phyloP scores from a whole-genome alignment of 805 yeast genomes.

The Hanseniaspora guilliermondii region DNA sequence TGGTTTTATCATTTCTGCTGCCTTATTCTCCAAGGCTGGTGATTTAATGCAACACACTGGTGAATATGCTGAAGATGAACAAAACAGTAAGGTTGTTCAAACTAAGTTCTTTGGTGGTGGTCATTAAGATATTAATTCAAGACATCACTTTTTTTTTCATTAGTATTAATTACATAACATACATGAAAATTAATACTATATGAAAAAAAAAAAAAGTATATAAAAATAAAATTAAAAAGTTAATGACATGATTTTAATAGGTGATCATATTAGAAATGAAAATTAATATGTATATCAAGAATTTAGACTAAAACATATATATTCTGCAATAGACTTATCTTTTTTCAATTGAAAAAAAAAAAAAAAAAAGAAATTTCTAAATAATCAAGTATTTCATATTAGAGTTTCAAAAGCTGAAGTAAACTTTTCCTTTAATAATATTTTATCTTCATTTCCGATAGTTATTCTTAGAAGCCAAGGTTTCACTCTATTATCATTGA shows the following conservation, averaged over 20 bases:
- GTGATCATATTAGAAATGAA: neutral
- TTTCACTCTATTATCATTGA: constrained; percentile 73
- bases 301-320: neutral
- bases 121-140: no score
- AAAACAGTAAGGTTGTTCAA: constrained; percentile 13
- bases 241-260: constrained; percentile 6
- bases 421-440: constrained; percentile 41
- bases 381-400: neutral
- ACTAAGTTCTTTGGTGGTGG: constrained; percentile 14
- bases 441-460: constrained; percentile 69
- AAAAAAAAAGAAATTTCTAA: neutral
- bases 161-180: no score
- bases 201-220: no score
- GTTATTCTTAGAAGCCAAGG: constrained; percentile 65
- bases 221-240: neutral
- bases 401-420: constrained; percentile 37
- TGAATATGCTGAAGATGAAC: constrained; percentile 9
- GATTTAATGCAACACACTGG: constrained; percentile 13
- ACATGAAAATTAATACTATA: no score
- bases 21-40: constrained; percentile 10
- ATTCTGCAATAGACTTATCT: neutral
- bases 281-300: neutral
- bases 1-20: constrained; percentile 11
- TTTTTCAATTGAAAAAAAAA: neutral
- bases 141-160: no score